Evolutionary conservation across 2,329 filamentous ascomycete species (phyloP).

Genomic region (Aspergillus fijiensis): DNA sequence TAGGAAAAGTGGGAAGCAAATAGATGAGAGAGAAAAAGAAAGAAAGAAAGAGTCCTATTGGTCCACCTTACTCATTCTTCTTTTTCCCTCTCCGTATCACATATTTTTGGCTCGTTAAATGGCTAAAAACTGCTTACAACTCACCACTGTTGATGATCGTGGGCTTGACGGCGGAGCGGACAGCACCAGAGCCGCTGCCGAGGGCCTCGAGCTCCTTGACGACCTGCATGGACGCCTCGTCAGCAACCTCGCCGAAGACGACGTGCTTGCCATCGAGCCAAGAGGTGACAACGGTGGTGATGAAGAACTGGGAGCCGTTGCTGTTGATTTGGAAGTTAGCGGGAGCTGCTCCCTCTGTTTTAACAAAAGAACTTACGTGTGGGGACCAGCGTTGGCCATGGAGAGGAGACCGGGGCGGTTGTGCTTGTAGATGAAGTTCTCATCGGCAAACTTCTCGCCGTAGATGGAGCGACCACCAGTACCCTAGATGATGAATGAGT

Average conservation of each 20-base stretch:
- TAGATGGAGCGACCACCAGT: constrained; percentile 94
- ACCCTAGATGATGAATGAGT: constrained; percentile 56
- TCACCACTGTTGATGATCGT: constrained; percentile 55
- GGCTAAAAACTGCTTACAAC: constrained; percentile 34
- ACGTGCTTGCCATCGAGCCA: constrained; percentile 70
- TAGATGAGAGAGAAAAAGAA: background rate
- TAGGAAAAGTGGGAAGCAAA: constrained; percentile 3
- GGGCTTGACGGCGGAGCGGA: constrained; percentile 55
- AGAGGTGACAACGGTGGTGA: constrained; percentile 66
- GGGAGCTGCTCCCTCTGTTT: background rate
- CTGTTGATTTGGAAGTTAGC: constrained; percentile 26
- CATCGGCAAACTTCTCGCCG: constrained; percentile 88
- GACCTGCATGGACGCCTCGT: constrained; percentile 53
- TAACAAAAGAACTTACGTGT: constrained; percentile 63
- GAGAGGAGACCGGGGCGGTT: constrained; percentile 74
- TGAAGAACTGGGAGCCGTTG: constrained; percentile 73
- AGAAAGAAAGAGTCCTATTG: background rate
- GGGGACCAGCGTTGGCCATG: constrained; percentile 93
- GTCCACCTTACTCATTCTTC: constrained; percentile 8
- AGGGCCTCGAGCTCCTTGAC: constrained; percentile 61
- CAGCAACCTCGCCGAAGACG: constrained; percentile 65
- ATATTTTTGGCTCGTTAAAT: background rate
- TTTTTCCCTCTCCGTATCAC: background rate
- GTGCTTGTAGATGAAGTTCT: constrained; percentile 84
- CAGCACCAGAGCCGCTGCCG: constrained; percentile 54